These are phyloP conservation scores for Lolium rigidum DNA, from an alignment of 176 grass and related monocot genomes.

Conservation along the genomic window DNA sequence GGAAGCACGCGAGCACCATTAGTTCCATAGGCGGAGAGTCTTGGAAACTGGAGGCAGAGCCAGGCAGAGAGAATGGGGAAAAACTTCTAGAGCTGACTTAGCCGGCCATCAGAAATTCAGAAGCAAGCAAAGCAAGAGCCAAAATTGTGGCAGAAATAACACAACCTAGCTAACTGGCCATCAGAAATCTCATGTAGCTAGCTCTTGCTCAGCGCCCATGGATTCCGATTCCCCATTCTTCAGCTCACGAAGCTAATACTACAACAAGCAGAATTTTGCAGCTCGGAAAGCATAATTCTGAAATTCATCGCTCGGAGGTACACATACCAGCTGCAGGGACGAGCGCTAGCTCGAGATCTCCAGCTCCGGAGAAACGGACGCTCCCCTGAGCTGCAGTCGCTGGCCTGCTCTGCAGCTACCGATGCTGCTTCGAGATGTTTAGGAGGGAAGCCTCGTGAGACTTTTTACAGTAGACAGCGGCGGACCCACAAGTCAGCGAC, in stretches of 20 bases:
- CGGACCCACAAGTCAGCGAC: background rate
- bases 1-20: background rate
- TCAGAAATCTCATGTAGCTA: background rate
- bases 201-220: background rate
- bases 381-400: slow-evolving; percentile 3
- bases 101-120: background rate
- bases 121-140: slow-evolving; percentile 9
- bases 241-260: background rate
- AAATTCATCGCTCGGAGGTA: background rate
- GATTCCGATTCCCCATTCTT: background rate
- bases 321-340: slow-evolving; percentile 12
- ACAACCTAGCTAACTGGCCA: no score
- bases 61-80: background rate
- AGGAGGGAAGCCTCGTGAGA: background rate
- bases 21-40: background rate
- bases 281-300: background rate
- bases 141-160: background rate
- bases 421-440: background rate
- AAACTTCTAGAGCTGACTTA: background rate
- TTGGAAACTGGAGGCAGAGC: background rate
- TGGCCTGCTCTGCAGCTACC: background rate
- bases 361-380: background rate
- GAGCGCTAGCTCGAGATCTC: background rate
- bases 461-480: background rate
- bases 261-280: no score